A percentile compares a stretch with the other conserved stretches of the same genome.
phyloP scores from a whole-genome alignment of 169 alveolate species.

The Fabrea salina region DNA sequence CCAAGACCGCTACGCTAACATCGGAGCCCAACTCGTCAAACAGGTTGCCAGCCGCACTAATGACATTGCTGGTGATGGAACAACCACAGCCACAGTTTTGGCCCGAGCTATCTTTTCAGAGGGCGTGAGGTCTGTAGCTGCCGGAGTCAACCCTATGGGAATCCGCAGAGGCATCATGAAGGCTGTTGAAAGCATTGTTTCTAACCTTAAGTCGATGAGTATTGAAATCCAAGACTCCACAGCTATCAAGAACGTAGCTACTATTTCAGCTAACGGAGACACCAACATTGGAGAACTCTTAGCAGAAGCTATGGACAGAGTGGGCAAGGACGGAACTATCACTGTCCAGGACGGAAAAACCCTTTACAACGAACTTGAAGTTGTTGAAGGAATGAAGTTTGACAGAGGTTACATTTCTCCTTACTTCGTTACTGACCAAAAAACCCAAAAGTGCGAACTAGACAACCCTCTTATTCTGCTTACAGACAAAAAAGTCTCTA shows the following conservation, averaged over 20 bases:
- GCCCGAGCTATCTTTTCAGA: conserved; percentile 98
- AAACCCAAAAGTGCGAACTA: conserved; percentile 94
- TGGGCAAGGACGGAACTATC: conserved; percentile 98
- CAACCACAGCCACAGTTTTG: conserved; percentile 98
- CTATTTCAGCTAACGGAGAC: conserved; percentile 99
- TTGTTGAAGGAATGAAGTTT: conserved; percentile 97
- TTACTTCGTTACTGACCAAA: conserved; percentile 95
- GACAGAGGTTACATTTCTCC: conserved; percentile 99
- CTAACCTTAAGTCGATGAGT: conserved; percentile 75
- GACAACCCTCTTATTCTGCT: conserved; percentile 95
- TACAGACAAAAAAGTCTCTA: conserved; percentile 94
- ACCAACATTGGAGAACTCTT: conserved; percentile 93
- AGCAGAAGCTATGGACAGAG: conserved; percentile 96
- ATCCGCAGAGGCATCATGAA: conserved; percentile 91
- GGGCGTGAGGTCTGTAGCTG: conserved; percentile 98
- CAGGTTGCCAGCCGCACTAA: conserved; percentile 97
- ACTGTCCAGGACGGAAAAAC: conserved; percentile 98
- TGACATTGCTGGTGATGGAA: conserved; percentile 99
- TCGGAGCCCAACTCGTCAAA: conserved; percentile 97
- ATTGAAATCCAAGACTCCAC: background rate
- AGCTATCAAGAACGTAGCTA: conserved; percentile 92
- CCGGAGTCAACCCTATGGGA: conserved; percentile 99
- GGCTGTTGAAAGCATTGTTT: conserved; percentile 85
- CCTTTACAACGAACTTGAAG: conserved; percentile 95
- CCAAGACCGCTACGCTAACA: conserved; percentile 90